Evolutionary conservation across 306 rosid species (phyloP), one percentile per base, ranked within the genome.

Genomic region (Fragaria nilgerrensis): DNA sequence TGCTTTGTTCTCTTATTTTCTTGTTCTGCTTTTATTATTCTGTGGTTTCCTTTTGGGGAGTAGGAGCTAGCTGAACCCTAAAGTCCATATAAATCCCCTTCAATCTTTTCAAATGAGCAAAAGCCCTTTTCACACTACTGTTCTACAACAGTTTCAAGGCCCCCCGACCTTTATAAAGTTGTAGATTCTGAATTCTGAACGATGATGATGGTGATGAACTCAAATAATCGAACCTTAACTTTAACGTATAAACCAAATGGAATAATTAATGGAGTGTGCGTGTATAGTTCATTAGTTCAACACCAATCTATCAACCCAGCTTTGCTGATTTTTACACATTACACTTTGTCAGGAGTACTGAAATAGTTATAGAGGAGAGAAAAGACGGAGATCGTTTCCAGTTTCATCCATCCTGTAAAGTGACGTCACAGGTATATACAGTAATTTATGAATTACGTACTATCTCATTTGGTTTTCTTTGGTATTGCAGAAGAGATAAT

Each of bases 11-110:
- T 66, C 32, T 7, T 74, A 7, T 77, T 20, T 37, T 64, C 74
- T 56, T 70, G 67, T 75, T 84, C 19, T 71, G 59, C 84, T 65
- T 85, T 81, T 68, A 80, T 81, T 71, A 72, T 41, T 68, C 68
- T 84, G 55, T 75, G 86, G 97, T 82, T 85, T 83, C 93, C 93
- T 81, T 69, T 80, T 65, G 84, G 93, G 97, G 89, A 76, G 97
- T 90, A 88, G 72, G 79, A 82, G 75, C 22, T 66, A 22, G 70
- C 6, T 66, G 70, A 64, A 78, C 77, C 79, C 47, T 72, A 44
- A 4, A 66, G 62, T 39, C 11, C 61, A 32, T 6, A 44, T 15
- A 37, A 79, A 82, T 78, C 81, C 61, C 79, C 79, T 45, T 25
- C 73, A 55, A 11, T 52, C 48, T 58, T 58, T 84, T 84, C 74